phyloP scores from a whole-genome alignment of 2,329 filamentous ascomycete genomes.

The Colletotrichum viniferum region DNA sequence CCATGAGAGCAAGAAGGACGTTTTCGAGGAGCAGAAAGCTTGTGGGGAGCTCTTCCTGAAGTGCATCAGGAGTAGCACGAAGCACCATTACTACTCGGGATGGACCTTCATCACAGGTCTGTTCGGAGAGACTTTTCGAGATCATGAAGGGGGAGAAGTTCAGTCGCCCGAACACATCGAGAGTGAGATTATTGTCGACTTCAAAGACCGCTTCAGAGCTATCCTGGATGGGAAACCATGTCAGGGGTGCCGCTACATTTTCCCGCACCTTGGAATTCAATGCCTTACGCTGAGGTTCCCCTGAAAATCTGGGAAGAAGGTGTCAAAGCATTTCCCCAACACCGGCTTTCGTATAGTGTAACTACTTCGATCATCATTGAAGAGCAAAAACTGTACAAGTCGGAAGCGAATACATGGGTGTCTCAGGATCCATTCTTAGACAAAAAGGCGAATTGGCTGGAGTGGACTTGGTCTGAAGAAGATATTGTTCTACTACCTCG shows the following conservation, averaged over 20 bases:
- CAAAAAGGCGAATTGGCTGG: too few species aligned
- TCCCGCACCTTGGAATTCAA: too few species aligned
- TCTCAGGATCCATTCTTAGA: fast-evolving
- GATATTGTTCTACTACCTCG: neutral
- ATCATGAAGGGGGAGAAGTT: neutral
- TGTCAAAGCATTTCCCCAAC: fast-evolving
- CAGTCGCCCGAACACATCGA: too few species aligned
- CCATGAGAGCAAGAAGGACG: fast-evolving
- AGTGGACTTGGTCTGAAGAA: neutral
- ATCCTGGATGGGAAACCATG: neutral
- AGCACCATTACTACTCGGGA: neutral
- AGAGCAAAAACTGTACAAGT: fast-evolving
- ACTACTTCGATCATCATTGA: neutral
- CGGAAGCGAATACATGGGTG: fast-evolving
- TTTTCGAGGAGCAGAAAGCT: too few species aligned
- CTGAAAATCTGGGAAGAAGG: neutral
- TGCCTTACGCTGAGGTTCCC: neutral
- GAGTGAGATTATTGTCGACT: neutral
- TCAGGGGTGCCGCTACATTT: too few species aligned
- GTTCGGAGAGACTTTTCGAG: neutral
- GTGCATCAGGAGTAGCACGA: neutral
- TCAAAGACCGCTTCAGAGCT: neutral
- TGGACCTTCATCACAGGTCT: neutral
- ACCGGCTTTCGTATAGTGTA: fast-evolving
- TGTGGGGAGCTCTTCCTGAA: too few species aligned